Conservation (phyloP, 768 basidiomycete genomes). For the Xanthoconium purpureum region DNA sequence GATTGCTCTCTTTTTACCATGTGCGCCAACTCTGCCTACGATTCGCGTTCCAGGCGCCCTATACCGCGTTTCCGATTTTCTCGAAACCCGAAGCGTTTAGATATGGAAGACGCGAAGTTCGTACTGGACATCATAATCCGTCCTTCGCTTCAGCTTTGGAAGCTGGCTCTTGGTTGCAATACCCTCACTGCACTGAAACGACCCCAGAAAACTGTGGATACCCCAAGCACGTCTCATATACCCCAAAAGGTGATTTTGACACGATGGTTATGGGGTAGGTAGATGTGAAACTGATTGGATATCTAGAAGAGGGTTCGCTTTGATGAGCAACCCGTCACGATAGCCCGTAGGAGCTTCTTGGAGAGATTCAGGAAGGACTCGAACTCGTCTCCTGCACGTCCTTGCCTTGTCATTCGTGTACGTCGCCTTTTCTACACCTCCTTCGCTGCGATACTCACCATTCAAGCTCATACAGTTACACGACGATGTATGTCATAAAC, state of each 20-base stretch:
- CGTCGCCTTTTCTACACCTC: neutral
- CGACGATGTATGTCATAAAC: neutral
- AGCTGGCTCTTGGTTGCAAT: constrained; percentile 5
- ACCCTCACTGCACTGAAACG: constrained; percentile 7
- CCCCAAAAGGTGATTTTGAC: constrained; percentile 18
- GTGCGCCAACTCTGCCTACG: constrained; percentile 7
- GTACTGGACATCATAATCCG: constrained; percentile 22
- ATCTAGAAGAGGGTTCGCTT: constrained; percentile 27
- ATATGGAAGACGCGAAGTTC: constrained; percentile 18
- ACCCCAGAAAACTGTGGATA: constrained; percentile 1
- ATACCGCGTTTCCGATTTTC: constrained; percentile 10
- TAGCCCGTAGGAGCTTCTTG: constrained; percentile 19
- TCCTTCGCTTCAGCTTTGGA: constrained; percentile 25
- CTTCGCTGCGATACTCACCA: neutral
- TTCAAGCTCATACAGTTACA: constrained; percentile 16
- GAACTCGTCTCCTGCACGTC: constrained; percentile 18
- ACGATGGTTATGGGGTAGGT: neutral
- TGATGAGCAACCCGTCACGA: constrained; percentile 24
- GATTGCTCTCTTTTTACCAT: constrained; percentile 5
- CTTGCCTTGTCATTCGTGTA: constrained; percentile 30
- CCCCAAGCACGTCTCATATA: constrained; percentile 7
- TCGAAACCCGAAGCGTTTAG: constrained; percentile 12
- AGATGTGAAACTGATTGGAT: neutral
- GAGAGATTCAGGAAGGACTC: constrained; percentile 11
- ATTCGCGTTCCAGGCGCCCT: constrained; percentile 7